Conservation (phyloP, 2,329 filamentous ascomycete genomes). For the Sclerotinia trifoliorum region DNA sequence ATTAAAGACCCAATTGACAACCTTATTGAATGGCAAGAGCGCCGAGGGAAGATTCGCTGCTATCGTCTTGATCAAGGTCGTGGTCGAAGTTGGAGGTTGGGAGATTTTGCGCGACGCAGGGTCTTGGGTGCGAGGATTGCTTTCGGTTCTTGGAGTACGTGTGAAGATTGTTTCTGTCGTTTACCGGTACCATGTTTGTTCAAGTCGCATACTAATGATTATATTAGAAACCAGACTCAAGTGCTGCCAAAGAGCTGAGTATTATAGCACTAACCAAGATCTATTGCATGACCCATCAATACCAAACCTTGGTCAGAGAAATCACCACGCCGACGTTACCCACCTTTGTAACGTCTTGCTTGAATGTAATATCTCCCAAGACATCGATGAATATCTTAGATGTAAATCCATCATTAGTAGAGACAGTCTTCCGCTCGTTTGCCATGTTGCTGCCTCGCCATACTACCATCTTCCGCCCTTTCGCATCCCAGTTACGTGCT, state of each 20-base stretch:
- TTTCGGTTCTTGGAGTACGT: conserved; percentile 68
- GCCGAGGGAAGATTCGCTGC: conserved; percentile 75
- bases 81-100: conserved; percentile 80
- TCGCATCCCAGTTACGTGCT: conserved; percentile 64
- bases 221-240: conserved; percentile 70
- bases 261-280: conserved; percentile 79
- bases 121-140: conserved; percentile 73
- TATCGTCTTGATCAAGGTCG: conserved; percentile 74
- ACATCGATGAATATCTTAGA: conserved; percentile 42
- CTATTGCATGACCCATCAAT: conserved; percentile 77
- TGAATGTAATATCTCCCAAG: conserved; percentile 59
- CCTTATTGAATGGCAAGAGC: conserved; percentile 74
- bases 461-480: conserved; percentile 78
- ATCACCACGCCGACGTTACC: conserved; percentile 47
- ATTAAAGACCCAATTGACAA: conserved; percentile 73
- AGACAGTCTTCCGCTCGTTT: conserved; percentile 71
- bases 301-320: conserved; percentile 80
- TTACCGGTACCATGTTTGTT: conserved; percentile 22
- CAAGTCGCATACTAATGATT: background rate
- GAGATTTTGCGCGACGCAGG: conserved; percentile 72
- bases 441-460: conserved; percentile 73
- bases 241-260: conserved; percentile 71
- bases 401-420: conserved; percentile 53
- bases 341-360: conserved; percentile 45
- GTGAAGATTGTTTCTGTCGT: conserved; percentile 9